These are phyloP conservation scores for Boechera stricta DNA, from an alignment of 345 rosid species.

Conservation along the genomic window DNA sequence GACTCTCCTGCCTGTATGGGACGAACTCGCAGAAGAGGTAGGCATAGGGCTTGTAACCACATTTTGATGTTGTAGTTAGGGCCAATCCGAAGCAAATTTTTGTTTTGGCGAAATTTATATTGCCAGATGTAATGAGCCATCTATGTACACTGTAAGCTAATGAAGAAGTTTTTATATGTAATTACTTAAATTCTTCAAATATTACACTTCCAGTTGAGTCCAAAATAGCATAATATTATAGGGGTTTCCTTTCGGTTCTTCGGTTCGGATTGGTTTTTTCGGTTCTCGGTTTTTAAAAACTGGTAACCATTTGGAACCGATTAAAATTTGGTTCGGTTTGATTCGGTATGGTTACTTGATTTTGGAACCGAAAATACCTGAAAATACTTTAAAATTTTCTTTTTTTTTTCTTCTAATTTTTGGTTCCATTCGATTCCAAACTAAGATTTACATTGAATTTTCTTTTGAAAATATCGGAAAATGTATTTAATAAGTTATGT, in stretches of 20 bases:
- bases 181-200: background rate
- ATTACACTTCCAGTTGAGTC: background rate
- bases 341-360: too few relatives aligned
- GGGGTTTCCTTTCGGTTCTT: too few relatives aligned
- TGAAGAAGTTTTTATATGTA: slow-evolving; percentile 4
- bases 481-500: too few relatives aligned
- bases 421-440: too few relatives aligned
- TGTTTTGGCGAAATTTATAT: slow-evolving; percentile 17
- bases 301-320: too few relatives aligned
- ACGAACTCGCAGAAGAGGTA: slow-evolving; percentile 93
- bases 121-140: slow-evolving; percentile 21
- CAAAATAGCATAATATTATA: background rate
- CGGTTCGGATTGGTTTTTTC: too few relatives aligned
- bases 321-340: too few relatives aligned
- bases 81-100: slow-evolving; percentile 9
- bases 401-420: too few relatives aligned
- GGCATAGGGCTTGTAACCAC: slow-evolving; percentile 91
- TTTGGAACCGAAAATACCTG: too few relatives aligned
- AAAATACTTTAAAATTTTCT: too few relatives aligned
- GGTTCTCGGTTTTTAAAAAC: too few relatives aligned
- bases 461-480: background rate
- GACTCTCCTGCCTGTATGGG: slow-evolving; percentile 89
- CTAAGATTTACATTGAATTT: too few relatives aligned
- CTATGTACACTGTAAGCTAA: slow-evolving; percentile 30
- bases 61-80: slow-evolving; percentile 46